These are phyloP conservation scores for Cystobasidium tubakii DNA, from an alignment of 768 basidiomycete genomes.

Conservation along the genomic window DNA sequence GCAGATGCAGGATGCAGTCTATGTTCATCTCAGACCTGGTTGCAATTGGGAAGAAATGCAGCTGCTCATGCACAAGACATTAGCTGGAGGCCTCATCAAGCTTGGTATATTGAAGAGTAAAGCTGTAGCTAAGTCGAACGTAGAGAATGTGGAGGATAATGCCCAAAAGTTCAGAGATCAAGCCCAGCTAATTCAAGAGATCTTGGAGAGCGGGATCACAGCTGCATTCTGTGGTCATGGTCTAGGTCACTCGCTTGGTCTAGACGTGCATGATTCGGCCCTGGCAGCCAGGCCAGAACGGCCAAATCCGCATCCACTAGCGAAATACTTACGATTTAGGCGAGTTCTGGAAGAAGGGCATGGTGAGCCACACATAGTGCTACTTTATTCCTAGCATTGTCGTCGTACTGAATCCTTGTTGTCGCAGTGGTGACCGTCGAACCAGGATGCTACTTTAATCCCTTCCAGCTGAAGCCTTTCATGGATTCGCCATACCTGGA, in stretches of 20 bases:
- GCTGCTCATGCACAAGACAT: constrained; percentile 68
- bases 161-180: constrained; percentile 2
- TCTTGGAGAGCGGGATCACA: constrained; percentile 69
- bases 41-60: constrained; percentile 86
- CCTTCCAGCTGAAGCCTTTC: constrained; percentile 56
- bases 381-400: too few relatives aligned
- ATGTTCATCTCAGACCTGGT: constrained; percentile 66
- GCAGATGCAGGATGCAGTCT: constrained; percentile 77
- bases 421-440: constrained; percentile 62
- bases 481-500: constrained; percentile 64
- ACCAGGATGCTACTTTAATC: constrained; percentile 46
- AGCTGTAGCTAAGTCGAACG: constrained; percentile 54
- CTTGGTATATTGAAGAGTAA: constrained; percentile 76
- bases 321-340: constrained; percentile 71
- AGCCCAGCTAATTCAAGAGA: constrained; percentile 46
- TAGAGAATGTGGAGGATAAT: neutral
- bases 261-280: constrained; percentile 91
- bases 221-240: constrained; percentile 93
- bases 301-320: constrained; percentile 53
- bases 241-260: constrained; percentile 54
- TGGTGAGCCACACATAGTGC: neutral
- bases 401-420: too few relatives aligned
- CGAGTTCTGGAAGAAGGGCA: constrained; percentile 11
- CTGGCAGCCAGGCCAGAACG: constrained; percentile 44
- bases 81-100: constrained; percentile 72